Conservation (phyloP, 495 filamentous ascomycete species). For the Penicillium verhagenii region DNA sequence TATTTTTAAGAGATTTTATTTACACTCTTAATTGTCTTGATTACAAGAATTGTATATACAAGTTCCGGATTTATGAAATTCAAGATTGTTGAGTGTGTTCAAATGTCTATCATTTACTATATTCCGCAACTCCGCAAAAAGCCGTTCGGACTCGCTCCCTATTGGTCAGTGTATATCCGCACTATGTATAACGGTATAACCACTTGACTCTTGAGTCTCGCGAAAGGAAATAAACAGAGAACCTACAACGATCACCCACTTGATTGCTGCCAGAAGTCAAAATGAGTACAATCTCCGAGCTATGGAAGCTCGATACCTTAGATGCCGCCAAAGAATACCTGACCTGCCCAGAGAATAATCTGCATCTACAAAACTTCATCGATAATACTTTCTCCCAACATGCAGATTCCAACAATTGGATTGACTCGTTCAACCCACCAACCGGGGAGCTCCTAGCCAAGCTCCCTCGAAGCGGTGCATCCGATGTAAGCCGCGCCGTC, state of each 20-base stretch:
- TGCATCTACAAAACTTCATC: constrained; percentile 15
- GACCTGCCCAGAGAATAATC: background rate
- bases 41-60: no score
- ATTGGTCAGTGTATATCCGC: background rate
- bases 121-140: no score
- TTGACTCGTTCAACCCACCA: constrained; percentile 14
- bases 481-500: constrained; percentile 13
- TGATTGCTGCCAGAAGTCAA: background rate
- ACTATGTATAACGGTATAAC: no score
- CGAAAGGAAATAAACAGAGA: background rate
- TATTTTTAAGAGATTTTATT: constrained; percentile 6
- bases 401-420: constrained; percentile 2
- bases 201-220: background rate
- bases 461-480: constrained; percentile 4
- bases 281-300: background rate
- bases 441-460: constrained; percentile 9
- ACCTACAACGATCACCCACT: background rate
- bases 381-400: constrained; percentile 5
- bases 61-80: no score
- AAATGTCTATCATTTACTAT: no score
- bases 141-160: no score
- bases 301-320: constrained; percentile 11
- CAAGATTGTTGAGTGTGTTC: no score
- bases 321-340: constrained; percentile 7
- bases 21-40: no score